Evolutionary conservation across 2,329 filamentous ascomycete genomes (phyloP).

Genomic region (Colletotrichum sp.): DNA sequence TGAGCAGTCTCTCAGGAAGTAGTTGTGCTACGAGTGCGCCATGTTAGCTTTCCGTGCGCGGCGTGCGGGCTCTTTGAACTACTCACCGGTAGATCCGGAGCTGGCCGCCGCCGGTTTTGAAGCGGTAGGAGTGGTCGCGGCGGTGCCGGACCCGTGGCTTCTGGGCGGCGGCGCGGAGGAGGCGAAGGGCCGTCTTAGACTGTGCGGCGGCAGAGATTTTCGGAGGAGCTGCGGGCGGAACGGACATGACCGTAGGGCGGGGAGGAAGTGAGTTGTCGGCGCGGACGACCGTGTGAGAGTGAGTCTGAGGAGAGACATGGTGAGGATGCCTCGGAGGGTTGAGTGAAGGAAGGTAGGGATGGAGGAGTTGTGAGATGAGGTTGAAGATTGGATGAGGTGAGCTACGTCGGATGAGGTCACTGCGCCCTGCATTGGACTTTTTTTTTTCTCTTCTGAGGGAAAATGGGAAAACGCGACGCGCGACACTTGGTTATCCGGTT

Average conservation of each 20-base stretch:
- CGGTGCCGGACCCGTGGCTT: background rate
- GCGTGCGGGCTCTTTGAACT: background rate
- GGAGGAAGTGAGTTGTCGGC: background rate
- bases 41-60: background rate
- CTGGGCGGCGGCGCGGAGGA: conserved; percentile 4
- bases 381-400: conserved; percentile 9
- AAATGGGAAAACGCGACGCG: background rate
- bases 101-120: background rate
- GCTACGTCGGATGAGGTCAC: conserved; percentile 11
- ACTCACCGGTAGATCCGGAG: background rate
- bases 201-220: conserved; percentile 9
- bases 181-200: conserved; percentile 11
- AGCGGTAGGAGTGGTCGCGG: background rate
- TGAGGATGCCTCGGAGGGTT: background rate
- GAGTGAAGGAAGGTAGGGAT: background rate
- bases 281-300: background rate
- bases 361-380: background rate
- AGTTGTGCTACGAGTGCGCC: conserved; percentile 31
- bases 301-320: conserved; percentile 4
- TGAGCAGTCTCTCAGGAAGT: conserved; percentile 65
- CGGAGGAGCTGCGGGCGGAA: background rate
- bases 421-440: background rate
- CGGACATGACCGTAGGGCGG: background rate
- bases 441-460: background rate
- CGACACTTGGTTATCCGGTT: background rate